Conservation (phyloP, 306 rosid species). For the Fragaria iinumae region DNA sequence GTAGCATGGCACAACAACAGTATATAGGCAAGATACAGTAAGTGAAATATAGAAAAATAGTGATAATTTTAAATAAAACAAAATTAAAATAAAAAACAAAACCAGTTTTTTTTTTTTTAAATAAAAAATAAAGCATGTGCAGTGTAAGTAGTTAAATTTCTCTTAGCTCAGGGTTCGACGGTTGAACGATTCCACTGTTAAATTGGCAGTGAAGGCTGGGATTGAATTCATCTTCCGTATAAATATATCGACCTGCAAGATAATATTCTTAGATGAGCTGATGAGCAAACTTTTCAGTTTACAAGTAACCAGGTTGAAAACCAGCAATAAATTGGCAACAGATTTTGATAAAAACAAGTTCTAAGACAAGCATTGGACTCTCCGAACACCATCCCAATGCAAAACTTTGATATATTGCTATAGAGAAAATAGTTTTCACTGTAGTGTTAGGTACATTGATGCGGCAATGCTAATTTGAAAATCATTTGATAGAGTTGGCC, state of each 20-base stretch:
- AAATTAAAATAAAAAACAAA: not conserved
- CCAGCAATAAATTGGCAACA: not conserved
- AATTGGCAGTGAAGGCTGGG: slow-evolving; percentile 96
- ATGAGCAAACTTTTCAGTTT: not conserved
- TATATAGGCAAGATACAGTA: not conserved
- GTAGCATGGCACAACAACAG: not conserved
- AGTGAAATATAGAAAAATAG: not conserved
- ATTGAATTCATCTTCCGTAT: slow-evolving; percentile 83
- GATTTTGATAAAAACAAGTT: not conserved
- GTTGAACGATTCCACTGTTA: slow-evolving; percentile 95
- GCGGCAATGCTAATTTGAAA: not conserved
- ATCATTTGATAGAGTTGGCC: not conserved
- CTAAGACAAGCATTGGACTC: not conserved
- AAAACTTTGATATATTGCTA: not conserved
- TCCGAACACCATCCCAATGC: not conserved
- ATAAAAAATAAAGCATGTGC: not conserved
- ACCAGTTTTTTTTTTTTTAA: not conserved
- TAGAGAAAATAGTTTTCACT: not conserved
- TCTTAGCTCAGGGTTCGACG: slow-evolving; percentile 66
- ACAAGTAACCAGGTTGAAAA: slow-evolving; percentile 16
- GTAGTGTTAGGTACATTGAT: not conserved
- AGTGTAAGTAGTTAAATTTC: slow-evolving; percentile 5
- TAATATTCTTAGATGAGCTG: slow-evolving; percentile 8
- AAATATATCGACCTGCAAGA: slow-evolving; percentile 85
- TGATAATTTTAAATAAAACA: not conserved